Conservation (phyloP, 2,329 filamentous ascomycete species). For the Botrytis deweyae region DNA sequence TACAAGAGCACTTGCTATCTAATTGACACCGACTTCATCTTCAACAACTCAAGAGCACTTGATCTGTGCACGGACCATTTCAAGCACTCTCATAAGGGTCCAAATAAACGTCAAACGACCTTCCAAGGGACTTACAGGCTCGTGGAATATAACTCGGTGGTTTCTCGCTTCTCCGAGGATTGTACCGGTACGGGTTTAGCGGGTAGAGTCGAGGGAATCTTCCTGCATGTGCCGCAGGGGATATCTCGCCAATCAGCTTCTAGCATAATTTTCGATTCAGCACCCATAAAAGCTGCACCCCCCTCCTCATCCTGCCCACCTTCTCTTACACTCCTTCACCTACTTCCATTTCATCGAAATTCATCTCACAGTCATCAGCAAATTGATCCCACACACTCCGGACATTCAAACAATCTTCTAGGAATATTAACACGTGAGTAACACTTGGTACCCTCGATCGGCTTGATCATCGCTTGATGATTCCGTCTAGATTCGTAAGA, state of each 20-base stretch:
- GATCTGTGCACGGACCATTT: conserved; percentile 15
- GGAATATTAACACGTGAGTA: conserved; percentile 33
- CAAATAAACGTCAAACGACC: background rate
- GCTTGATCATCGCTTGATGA: conserved; percentile 32
- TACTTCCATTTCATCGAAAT: conserved; percentile 25
- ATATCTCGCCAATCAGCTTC: conserved; percentile 19
- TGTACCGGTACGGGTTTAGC: conserved; percentile 30
- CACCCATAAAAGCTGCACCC: conserved; percentile 35
- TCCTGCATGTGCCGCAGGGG: conserved; percentile 21
- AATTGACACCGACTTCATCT: background rate
- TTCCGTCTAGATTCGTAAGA: conserved; percentile 27
- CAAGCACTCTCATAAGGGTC: background rate
- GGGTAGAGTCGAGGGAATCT: conserved; percentile 17
- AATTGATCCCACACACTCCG: conserved; percentile 32
- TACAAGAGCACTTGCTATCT: conserved; percentile 11
- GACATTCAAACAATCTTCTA: conserved; percentile 27
- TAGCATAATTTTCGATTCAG: conserved; percentile 12
- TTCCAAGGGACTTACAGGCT: background rate
- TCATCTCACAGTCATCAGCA: conserved; percentile 28
- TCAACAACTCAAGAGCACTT: conserved; percentile 7
- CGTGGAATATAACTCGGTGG: background rate
- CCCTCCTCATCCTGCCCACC: conserved; percentile 34
- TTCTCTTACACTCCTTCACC: conserved; percentile 35
- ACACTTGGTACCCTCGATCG: conserved; percentile 39
- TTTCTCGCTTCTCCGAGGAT: background rate